phyloP scores from a whole-genome alignment of 129 eudicot genomes.

The Pittosporum tobira region DNA sequence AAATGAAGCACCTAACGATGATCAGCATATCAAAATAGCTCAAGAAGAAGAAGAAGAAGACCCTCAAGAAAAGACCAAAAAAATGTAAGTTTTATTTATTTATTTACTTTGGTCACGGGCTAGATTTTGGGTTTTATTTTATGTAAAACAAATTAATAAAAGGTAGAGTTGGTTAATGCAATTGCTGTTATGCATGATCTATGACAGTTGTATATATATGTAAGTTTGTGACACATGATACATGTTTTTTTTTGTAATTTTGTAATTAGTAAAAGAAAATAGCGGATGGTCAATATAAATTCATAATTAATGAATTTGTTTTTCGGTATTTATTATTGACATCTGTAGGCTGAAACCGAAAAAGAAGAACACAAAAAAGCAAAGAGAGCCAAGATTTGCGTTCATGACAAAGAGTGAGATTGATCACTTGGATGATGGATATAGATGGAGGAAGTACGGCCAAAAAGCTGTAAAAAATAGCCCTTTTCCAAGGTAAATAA shows the following conservation, averaged over 20 bases:
- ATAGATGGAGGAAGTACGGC: slow-evolving; percentile 98
- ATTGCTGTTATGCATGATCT: slow-evolving; percentile 32
- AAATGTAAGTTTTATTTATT: slow-evolving; percentile 39
- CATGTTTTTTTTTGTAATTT: too few species aligned
- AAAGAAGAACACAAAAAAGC: slow-evolving; percentile 73
- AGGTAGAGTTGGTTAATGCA: slow-evolving; percentile 22
- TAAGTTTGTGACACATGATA: too few species aligned
- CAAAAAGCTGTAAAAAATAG: slow-evolving; percentile 98
- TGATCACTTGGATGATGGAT: slow-evolving; percentile 97
- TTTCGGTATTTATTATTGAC: too few species aligned
- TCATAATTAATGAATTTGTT: too few species aligned
- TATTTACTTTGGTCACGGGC: slow-evolving; percentile 19
- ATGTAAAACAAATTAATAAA: not conserved
- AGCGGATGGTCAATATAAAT: too few species aligned
- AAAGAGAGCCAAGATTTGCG: slow-evolving; percentile 87
- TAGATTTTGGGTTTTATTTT: not conserved
- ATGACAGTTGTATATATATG: slow-evolving; percentile 3
- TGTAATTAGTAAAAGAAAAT: too few species aligned
- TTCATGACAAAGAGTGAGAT: slow-evolving; percentile 95
- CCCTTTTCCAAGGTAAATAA: slow-evolving; percentile 84
- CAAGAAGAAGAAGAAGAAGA: slow-evolving; percentile 40
- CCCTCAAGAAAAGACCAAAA: slow-evolving; percentile 44
- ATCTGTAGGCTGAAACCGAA: slow-evolving; percentile 41
- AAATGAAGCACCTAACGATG: slow-evolving; percentile 44
- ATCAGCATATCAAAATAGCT: slow-evolving; percentile 29